Conservation (phyloP, 805 yeast genomes). For the Saccharomycopsis amapae region DNA sequence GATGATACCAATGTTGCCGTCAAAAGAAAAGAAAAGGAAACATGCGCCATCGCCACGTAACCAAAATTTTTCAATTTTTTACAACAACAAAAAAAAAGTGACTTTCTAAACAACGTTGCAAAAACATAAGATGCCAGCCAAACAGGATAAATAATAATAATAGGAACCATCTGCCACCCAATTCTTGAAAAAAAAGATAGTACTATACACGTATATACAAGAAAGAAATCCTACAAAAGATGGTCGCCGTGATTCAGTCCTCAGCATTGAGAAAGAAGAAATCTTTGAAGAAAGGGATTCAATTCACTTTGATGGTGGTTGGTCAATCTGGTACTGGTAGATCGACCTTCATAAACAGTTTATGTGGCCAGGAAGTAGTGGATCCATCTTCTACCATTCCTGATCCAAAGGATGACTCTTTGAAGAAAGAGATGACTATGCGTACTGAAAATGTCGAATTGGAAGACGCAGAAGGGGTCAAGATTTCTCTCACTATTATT, state of each 20-base stretch:
- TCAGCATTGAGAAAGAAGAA: slow-evolving; percentile 65
- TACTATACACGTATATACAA: no score
- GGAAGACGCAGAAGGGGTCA: slow-evolving; percentile 81
- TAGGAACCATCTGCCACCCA: no score
- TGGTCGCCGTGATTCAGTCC: slow-evolving; percentile 43
- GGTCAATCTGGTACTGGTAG: slow-evolving; percentile 87
- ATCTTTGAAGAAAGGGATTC: slow-evolving; percentile 74
- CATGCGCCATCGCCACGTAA: no score
- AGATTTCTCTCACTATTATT: slow-evolving; percentile 65
- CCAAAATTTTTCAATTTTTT: no score
- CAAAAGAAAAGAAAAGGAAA: no score
- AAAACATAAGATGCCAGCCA: no score
- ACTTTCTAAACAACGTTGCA: no score
- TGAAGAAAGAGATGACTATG: slow-evolving; percentile 49
- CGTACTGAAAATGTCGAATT: slow-evolving; percentile 78
- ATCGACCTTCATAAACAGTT: slow-evolving; percentile 85
- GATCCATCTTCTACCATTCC: slow-evolving; percentile 57
- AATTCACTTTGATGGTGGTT: slow-evolving; percentile 78
- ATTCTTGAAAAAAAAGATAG: no score
- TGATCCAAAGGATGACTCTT: slow-evolving; percentile 43
- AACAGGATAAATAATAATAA: no score
- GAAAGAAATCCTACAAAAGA: slow-evolving; percentile 21
- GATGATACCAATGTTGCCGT: no score
- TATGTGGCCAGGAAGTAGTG: slow-evolving; percentile 84
- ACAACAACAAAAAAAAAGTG: no score